Evolutionary conservation across 345 rosid genomes (phyloP).

Genomic region (Punica granatum): DNA sequence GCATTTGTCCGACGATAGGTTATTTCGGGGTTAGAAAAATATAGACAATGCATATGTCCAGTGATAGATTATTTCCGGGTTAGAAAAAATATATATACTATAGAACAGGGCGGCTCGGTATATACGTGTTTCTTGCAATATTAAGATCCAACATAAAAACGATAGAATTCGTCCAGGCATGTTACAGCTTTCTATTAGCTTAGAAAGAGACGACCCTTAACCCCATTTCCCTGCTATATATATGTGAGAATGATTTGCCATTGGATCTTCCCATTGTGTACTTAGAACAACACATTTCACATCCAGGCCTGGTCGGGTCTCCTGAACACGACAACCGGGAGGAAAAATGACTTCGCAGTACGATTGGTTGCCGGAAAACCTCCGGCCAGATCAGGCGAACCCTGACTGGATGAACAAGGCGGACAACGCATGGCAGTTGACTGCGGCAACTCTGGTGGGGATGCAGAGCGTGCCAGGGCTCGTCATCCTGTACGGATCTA

Average conservation of each 20-base stretch:
- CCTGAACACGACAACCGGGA: not conserved
- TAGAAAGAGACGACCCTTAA: not conserved
- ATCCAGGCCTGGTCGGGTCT: not conserved
- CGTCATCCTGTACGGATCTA: constrained; percentile 59
- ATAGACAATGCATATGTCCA: too few relatives aligned
- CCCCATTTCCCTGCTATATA: not conserved
- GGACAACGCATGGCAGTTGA: constrained; percentile 70
- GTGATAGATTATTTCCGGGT: not conserved
- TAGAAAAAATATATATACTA: not conserved
- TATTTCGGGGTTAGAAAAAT: too few relatives aligned
- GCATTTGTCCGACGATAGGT: too few relatives aligned
- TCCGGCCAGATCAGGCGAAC: constrained; percentile 26
- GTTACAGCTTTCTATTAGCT: constrained; percentile 7
- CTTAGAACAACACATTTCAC: not conserved
- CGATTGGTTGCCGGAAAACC: constrained; percentile 25
- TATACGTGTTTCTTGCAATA: not conserved
- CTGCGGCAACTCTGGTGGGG: constrained; percentile 56
- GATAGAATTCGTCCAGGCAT: constrained; percentile 3
- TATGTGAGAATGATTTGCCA: not conserved
- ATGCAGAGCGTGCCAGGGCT: constrained; percentile 64
- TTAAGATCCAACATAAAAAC: not conserved
- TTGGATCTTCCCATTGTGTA: constrained; percentile 2
- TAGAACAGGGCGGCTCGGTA: not conserved
- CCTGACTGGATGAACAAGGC: constrained; percentile 60
- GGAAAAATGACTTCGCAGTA: not conserved